phyloP scores from a whole-genome alignment of 495 filamentous ascomycete species.

The Halenospora varia region DNA sequence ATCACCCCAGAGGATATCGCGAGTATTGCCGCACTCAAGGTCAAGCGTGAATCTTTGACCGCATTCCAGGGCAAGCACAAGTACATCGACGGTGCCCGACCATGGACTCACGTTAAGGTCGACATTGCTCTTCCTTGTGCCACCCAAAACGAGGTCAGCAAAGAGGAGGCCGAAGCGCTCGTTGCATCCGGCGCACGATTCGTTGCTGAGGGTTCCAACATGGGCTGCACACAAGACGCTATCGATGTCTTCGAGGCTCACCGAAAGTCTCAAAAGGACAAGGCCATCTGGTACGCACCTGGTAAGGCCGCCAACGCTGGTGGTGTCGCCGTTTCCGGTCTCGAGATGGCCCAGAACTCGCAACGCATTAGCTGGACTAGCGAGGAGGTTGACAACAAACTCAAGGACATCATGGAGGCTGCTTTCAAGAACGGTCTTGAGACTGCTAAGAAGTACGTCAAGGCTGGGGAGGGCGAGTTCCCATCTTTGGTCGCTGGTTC shows the following conservation, averaged over 20 bases:
- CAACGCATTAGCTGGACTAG: conserved; percentile 76
- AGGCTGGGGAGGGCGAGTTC: conserved; percentile 71
- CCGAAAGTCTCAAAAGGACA: conserved; percentile 64
- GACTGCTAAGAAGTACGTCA: conserved; percentile 85
- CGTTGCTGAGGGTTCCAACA: conserved; percentile 96
- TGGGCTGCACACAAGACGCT: conserved; percentile 95
- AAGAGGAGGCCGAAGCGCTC: conserved; percentile 81
- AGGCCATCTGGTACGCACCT: conserved; percentile 91
- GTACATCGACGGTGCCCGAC: conserved; percentile 84
- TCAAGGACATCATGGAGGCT: conserved; percentile 90
- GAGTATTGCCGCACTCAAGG: conserved; percentile 78
- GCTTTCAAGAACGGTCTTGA: conserved; percentile 90
- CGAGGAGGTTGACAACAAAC: conserved; percentile 87
- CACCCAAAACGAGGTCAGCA: conserved; percentile 95
- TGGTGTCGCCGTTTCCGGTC: conserved; percentile 94
- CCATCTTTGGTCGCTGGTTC: conserved; percentile 86
- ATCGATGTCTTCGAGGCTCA: conserved; percentile 89
- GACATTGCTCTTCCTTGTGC: conserved; percentile 90
- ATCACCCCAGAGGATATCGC: conserved; percentile 77
- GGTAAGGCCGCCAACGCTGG: conserved; percentile 97
- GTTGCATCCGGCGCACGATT: conserved; percentile 74
- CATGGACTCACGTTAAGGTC: conserved; percentile 86
- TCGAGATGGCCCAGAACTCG: conserved; percentile 99
- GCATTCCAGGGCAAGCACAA: conserved; percentile 64
- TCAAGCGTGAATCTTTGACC: conserved; percentile 77